Percentiles rank a stretch among this genome's conserved stretches.
phyloP scores from a whole-genome alignment of 306 rosid genomes.

The Lablab purpureus region DNA sequence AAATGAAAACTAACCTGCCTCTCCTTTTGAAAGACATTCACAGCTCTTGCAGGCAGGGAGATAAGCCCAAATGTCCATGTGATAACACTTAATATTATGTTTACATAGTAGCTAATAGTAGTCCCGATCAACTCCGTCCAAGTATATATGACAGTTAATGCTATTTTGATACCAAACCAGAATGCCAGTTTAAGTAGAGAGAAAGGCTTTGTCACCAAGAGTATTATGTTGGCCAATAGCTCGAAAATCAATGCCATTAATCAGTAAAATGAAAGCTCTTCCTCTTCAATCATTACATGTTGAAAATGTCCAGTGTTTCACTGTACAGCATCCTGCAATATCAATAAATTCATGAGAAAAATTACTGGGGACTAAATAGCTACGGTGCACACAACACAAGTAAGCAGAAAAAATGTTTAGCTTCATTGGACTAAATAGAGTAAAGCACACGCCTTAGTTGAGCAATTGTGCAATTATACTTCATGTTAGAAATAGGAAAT shows the following conservation, averaged over 20 bases:
- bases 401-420: background rate
- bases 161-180: slow-evolving; percentile 59
- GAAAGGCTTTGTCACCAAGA: slow-evolving; percentile 61
- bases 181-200: slow-evolving; percentile 52
- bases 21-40: slow-evolving; percentile 67
- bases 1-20: slow-evolving; percentile 63
- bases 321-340: slow-evolving; percentile 48
- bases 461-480: background rate
- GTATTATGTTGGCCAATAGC: slow-evolving; percentile 46
- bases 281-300: slow-evolving; percentile 45
- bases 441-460: background rate
- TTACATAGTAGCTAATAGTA: slow-evolving; percentile 54
- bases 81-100: slow-evolving; percentile 54
- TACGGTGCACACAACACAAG: background rate
- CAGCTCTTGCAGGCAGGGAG: slow-evolving; percentile 65
- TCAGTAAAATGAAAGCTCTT: slow-evolving; percentile 28
- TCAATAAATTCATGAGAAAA: slow-evolving; percentile 29
- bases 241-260: slow-evolving; percentile 66
- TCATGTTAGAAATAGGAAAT: slow-evolving; percentile 10
- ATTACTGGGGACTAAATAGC: background rate
- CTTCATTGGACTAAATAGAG: slow-evolving; percentile 13
- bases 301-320: slow-evolving; percentile 39
- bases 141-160: slow-evolving; percentile 51
- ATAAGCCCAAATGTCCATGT: slow-evolving; percentile 66
- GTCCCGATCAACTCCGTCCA: slow-evolving; percentile 67